Conservation (phyloP, 345 rosid species). For the Boechera divaricarpa region DNA sequence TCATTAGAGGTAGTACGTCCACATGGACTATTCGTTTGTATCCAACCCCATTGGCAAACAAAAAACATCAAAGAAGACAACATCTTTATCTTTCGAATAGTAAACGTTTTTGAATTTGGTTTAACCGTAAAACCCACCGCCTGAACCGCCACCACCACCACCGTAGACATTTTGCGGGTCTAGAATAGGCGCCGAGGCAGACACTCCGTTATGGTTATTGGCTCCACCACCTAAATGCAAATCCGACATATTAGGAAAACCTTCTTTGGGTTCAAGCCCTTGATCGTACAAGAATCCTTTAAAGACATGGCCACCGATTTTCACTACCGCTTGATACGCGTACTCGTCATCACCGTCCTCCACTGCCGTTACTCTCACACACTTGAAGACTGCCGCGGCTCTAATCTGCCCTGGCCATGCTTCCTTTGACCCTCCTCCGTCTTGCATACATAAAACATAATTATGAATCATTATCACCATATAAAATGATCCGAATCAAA, state of each 20-base stretch:
- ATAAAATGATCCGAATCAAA: background rate
- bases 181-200: constrained; percentile 62
- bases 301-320: constrained; percentile 88
- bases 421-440: constrained; percentile 68
- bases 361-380: constrained; percentile 90
- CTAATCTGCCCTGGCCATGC: constrained; percentile 79
- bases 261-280: constrained; percentile 75
- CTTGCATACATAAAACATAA: constrained; percentile 22
- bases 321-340: constrained; percentile 90
- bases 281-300: constrained; percentile 92
- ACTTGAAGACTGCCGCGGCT: constrained; percentile 91
- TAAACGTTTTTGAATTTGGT: constrained; percentile 50
- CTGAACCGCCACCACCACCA: constrained; percentile 65
- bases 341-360: constrained; percentile 93
- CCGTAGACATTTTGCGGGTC: constrained; percentile 71
- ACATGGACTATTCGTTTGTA: constrained; percentile 25
- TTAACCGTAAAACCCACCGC: constrained; percentile 71
- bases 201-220: constrained; percentile 56
- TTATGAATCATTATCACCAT: background rate
- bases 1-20: constrained; percentile 18
- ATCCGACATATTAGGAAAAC: constrained; percentile 79
- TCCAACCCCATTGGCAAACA: constrained; percentile 17
- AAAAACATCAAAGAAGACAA: constrained; percentile 19
- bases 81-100: constrained; percentile 10
- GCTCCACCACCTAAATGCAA: constrained; percentile 79